Percentiles rank a stretch among this genome's conserved stretches.
phyloP scores from a whole-genome alignment of 768 basidiomycete genomes.

The Kwoniella shandongensis region DNA sequence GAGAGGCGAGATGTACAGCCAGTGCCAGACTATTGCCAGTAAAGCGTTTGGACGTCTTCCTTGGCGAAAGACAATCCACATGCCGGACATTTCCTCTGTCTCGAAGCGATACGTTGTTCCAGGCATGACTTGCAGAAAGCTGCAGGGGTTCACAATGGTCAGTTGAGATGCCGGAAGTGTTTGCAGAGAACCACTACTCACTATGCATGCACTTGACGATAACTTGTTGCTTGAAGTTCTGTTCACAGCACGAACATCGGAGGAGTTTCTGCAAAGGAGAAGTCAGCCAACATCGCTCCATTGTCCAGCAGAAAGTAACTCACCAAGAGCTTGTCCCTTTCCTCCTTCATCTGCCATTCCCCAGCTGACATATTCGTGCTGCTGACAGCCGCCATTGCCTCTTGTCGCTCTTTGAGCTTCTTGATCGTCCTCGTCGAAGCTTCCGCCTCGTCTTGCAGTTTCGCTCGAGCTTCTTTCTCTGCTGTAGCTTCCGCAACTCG shows the following conservation, averaged over 20 bases:
- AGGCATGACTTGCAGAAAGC: constrained; percentile 72
- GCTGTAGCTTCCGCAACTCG: constrained; percentile 44
- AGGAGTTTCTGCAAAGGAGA: constrained; percentile 65
- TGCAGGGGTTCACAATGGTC: too few species aligned
- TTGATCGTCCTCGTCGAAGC: constrained; percentile 36
- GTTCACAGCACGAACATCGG: constrained; percentile 83
- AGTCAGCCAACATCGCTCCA: background rate
- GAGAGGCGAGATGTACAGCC: too few species aligned
- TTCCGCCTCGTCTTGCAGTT: constrained; percentile 51
- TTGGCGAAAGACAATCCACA: constrained; percentile 79
- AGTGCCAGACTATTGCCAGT: constrained; percentile 59
- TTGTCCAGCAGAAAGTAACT: constrained; percentile 16
- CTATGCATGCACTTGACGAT: constrained; percentile 90
- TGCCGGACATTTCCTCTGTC: constrained; percentile 91
- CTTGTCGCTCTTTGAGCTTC: constrained; percentile 49
- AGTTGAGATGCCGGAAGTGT: too few species aligned
- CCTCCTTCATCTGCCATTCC: constrained; percentile 39
- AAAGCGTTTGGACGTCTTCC: constrained; percentile 73
- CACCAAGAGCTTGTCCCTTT: constrained; percentile 47
- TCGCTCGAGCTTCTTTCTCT: constrained; percentile 38
- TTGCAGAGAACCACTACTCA: constrained; percentile 58
- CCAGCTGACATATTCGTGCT: constrained; percentile 17
- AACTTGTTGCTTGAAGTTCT: constrained; percentile 72
- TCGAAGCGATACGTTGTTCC: constrained; percentile 79
- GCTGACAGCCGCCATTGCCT: constrained; percentile 27